Percentiles rank a stretch among this genome's conserved stretches.
Conservation (phyloP, 768 basidiomycete species). For the Lenzites betulinus region DNA sequence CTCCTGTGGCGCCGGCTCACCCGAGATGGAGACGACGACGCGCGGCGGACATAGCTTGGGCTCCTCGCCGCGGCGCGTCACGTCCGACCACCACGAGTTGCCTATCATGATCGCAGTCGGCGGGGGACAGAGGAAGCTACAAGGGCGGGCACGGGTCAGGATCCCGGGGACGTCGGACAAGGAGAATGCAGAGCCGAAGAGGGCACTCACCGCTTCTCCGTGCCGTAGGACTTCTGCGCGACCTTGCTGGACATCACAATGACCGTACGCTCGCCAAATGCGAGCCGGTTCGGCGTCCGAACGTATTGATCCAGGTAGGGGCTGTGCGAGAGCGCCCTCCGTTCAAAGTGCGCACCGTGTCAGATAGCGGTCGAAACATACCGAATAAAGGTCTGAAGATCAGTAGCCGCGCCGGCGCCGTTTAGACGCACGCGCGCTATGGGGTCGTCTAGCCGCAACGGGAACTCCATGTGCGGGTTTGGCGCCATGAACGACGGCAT, state of each 20-base stretch:
- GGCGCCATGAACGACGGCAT: slow-evolving; percentile 58
- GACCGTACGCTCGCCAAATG: slow-evolving; percentile 90
- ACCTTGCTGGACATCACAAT: slow-evolving; percentile 98
- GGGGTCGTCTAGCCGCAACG: slow-evolving; percentile 63
- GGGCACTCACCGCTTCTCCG: slow-evolving; percentile 77
- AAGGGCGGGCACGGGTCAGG: slow-evolving; percentile 10
- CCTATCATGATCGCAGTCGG: slow-evolving; percentile 94
- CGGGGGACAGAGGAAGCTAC: slow-evolving; percentile 87
- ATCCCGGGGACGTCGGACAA: slow-evolving; percentile 8
- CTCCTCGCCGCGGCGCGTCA: slow-evolving; percentile 71
- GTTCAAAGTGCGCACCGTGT: slow-evolving; percentile 21
- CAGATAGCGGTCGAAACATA: slow-evolving; percentile 35
- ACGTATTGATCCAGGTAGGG: slow-evolving; percentile 88
- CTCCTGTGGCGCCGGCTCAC: slow-evolving; percentile 84
- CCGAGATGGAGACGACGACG: slow-evolving; percentile 90
- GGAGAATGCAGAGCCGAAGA: neutral
- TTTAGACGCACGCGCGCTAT: slow-evolving; percentile 67
- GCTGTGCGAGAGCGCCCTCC: slow-evolving; percentile 16
- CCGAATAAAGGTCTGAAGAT: slow-evolving; percentile 83
- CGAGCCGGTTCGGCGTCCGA: slow-evolving; percentile 79
- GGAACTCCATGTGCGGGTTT: slow-evolving; percentile 55
- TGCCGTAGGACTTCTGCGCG: slow-evolving; percentile 96
- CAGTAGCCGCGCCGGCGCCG: slow-evolving; percentile 56
- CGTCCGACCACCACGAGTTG: slow-evolving; percentile 92
- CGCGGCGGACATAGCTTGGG: slow-evolving; percentile 75